Conservation (phyloP, 1,284 basidiomycete genomes). For the Ceratobasidium sp. region DNA sequence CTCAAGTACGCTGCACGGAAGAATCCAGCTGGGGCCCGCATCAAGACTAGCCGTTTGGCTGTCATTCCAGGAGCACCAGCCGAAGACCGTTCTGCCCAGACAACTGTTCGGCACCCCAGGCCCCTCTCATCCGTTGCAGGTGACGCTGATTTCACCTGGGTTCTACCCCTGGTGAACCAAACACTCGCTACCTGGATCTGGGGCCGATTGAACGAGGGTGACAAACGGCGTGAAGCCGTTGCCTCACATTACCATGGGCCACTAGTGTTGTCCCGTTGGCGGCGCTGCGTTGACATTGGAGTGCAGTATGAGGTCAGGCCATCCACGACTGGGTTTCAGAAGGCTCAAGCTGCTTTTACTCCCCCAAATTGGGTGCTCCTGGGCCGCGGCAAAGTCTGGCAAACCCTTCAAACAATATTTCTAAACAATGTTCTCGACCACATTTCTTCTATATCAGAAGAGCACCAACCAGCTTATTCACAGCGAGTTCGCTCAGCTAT, state of each 20-base stretch:
- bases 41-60: neutral
- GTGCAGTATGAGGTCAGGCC: neutral
- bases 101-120: too few relatives aligned
- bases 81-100: too few relatives aligned
- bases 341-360: neutral
- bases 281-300: neutral
- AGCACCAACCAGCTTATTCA: neutral
- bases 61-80: too few relatives aligned
- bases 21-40: conserved; percentile 17
- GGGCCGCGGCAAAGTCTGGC: neutral
- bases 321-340: neutral
- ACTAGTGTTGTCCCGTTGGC: neutral
- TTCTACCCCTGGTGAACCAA: neutral
- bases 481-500: neutral
- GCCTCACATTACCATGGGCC: neutral
- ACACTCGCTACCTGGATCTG: neutral
- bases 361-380: neutral
- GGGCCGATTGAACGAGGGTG: neutral
- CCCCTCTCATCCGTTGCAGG: too few relatives aligned
- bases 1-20: neutral
- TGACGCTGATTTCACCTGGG: neutral
- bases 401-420: neutral
- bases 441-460: neutral
- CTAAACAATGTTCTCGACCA: neutral
- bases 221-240: neutral